Evolutionary conservation across 2,329 filamentous ascomycete species (phyloP).

Genomic region (Clarireedia sp.): DNA sequence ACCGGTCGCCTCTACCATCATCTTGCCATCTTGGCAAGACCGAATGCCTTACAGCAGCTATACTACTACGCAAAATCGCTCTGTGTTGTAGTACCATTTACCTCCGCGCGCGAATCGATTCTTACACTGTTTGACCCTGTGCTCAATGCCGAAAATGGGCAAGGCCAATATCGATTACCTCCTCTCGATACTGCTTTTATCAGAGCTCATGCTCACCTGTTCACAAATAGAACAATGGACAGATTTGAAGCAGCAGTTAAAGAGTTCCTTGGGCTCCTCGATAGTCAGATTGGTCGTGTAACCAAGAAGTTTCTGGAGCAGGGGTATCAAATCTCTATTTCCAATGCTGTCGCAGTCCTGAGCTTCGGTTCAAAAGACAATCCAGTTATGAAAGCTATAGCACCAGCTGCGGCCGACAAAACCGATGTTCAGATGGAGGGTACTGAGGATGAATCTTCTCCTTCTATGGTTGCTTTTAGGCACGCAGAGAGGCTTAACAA

Average conservation of each 20-base stretch:
- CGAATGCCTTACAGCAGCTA: slow-evolving; percentile 61
- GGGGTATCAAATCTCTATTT: slow-evolving; percentile 49
- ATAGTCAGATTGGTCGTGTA: slow-evolving; percentile 47
- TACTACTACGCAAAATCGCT: slow-evolving; percentile 67
- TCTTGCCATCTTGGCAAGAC: slow-evolving; percentile 68
- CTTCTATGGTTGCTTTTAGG: slow-evolving; percentile 9
- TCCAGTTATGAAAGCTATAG: slow-evolving; percentile 21
- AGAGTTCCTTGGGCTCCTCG: slow-evolving; percentile 46
- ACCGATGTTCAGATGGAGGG: slow-evolving; percentile 12
- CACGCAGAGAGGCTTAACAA: slow-evolving; percentile 14
- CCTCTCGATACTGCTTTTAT: slow-evolving; percentile 54
- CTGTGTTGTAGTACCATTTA: slow-evolving; percentile 50
- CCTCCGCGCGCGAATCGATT: slow-evolving; percentile 60
- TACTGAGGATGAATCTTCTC: background rate
- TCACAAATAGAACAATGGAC: slow-evolving; percentile 42
- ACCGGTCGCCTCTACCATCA: slow-evolving; percentile 83
- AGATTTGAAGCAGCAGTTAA: slow-evolving; percentile 37
- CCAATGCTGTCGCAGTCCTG: slow-evolving; percentile 30
- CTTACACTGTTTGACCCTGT: slow-evolving; percentile 60
- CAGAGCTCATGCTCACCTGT: slow-evolving; percentile 55
- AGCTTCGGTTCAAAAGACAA: slow-evolving; percentile 26
- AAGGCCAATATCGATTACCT: slow-evolving; percentile 32
- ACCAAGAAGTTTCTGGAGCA: slow-evolving; percentile 38
- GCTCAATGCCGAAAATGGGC: slow-evolving; percentile 32
- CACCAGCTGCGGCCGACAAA: slow-evolving; percentile 1